A percentile compares a stretch with the other conserved stretches of the same genome.
Conservation (phyloP, 1,139 yeast genomes). For the Trichomonascaceae sp. region DNA sequence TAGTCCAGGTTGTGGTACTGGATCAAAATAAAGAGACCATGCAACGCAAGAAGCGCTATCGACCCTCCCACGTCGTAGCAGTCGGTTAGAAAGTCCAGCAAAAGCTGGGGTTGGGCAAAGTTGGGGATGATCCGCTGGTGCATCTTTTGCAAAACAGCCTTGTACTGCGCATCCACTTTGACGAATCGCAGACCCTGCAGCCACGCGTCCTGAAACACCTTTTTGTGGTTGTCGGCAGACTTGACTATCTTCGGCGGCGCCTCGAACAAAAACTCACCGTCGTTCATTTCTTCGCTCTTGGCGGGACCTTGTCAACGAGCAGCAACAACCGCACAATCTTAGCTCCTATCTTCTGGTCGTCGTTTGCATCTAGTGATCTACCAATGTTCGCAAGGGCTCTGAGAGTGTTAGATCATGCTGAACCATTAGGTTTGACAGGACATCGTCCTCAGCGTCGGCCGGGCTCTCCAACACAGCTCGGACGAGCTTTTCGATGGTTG, state of each 20-base stretch:
- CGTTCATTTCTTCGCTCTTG: too few relatives aligned
- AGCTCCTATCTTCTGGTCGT: slow-evolving; percentile 1
- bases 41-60: slow-evolving; percentile 68
- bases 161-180: slow-evolving; percentile 43
- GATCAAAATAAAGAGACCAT: slow-evolving; percentile 80
- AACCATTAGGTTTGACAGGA: too few relatives aligned
- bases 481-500: not conserved
- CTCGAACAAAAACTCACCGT: too few relatives aligned
- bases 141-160: slow-evolving; percentile 50
- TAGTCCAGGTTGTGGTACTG: slow-evolving; percentile 75
- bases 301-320: too few relatives aligned
- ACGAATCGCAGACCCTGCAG: slow-evolving; percentile 40
- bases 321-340: too few relatives aligned
- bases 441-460: too few relatives aligned
- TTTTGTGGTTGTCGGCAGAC: too few relatives aligned
- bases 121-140: slow-evolving; percentile 80
- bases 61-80: slow-evolving; percentile 62
- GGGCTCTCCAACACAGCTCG: too few relatives aligned
- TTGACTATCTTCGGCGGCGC: too few relatives aligned
- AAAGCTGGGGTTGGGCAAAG: slow-evolving; percentile 62
- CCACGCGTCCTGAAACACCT: slow-evolving; percentile 61
- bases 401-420: too few relatives aligned
- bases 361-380: slow-evolving; percentile 5
- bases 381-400: slow-evolving; percentile 9
- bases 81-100: slow-evolving; percentile 90